Evolutionary conservation across 495 filamentous ascomycete species (phyloP).

Genomic region (Podospora fimiseda): DNA sequence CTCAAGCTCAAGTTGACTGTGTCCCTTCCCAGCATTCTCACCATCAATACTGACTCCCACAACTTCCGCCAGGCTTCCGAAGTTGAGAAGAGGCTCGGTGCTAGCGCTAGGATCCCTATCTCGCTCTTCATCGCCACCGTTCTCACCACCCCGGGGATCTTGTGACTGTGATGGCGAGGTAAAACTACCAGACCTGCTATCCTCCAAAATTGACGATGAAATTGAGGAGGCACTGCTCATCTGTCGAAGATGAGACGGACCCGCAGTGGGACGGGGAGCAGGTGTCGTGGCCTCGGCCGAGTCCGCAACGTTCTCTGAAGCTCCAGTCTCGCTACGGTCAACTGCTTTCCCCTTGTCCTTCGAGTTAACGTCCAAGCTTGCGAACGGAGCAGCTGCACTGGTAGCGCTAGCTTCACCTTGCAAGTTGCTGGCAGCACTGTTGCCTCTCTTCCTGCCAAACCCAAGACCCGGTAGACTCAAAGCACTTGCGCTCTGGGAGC

Average conservation of each 20-base stretch:
- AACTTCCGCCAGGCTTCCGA: slow-evolving; percentile 78
- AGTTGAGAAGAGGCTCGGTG: slow-evolving; percentile 82
- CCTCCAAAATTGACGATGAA: slow-evolving; percentile 65
- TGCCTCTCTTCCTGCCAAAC: slow-evolving; percentile 47
- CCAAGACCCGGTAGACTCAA: slow-evolving; percentile 41
- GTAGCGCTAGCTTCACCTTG: slow-evolving; percentile 37
- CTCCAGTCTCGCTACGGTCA: slow-evolving; percentile 44
- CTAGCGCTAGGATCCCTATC: slow-evolving; percentile 46
- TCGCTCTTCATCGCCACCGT: slow-evolving; percentile 34
- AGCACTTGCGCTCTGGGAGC: slow-evolving; percentile 47
- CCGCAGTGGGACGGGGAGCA: slow-evolving; percentile 36
- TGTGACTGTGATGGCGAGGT: slow-evolving; percentile 35
- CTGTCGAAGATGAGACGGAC: slow-evolving; percentile 66
- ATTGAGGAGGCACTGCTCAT: slow-evolving; percentile 80
- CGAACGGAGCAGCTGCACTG: slow-evolving; percentile 20
- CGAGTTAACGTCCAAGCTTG: slow-evolving; percentile 15
- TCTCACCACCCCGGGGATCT: slow-evolving; percentile 41
- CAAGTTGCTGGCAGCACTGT: slow-evolving; percentile 48
- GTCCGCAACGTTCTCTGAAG: slow-evolving; percentile 12
- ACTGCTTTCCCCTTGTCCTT: slow-evolving; percentile 76
- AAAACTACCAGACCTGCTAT: slow-evolving; percentile 54
- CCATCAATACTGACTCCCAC: slow-evolving; percentile 56
- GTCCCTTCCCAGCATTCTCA: slow-evolving; percentile 25
- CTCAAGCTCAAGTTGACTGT: slow-evolving; percentile 18
- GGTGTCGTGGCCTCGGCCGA: slow-evolving; percentile 28